Base-by-base conservation (phyloP, 805 yeast species). In the Candida methanosorbosa region DNA sequence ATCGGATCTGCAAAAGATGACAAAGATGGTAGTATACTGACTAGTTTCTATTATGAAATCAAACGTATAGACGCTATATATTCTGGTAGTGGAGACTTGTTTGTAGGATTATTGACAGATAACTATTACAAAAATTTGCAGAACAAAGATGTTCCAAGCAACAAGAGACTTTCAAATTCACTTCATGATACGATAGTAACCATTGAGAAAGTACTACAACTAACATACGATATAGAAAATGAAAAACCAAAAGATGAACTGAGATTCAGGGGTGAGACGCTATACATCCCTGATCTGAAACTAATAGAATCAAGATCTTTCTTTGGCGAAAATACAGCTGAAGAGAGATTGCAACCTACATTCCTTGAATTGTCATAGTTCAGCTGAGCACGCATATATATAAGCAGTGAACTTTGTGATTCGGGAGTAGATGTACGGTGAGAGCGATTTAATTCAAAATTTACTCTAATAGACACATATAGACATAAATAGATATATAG, bases 1-100 rank as follows among this genome's bases (percentile, higher is more conserved):
- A 61, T 70, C 9, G 78, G 79, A 16, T 52, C 62, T 11, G 30
- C 19, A 11, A 11, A 14, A 12, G n/a, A n/a, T n/a, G n/a, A n/a
- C n/a, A n/a, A n/a, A n/a, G n/a, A n/a, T n/a, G n/a, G n/a, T n/a
- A n/a, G n/a, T n/a, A n/a, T n/a, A n/a, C n/a, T n/a, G n/a, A n/a
- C n/a, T 19, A 4, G 22, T 34, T 15, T 17, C 18, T 12, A 33
- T 11, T 14, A 7, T 8, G 18, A 29, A 20, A 14, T 8, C 32
- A 26, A 29, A 3, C 18, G 30, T 5, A 70, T 81, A 11, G 58
- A 69, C 16, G 84, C 86, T 9, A 58, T 64, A 2, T 81, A 81
- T 50, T 77, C 75, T 27, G 92, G 92, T 1, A 71, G 83, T 38
- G 92, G 92, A 2, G 92, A 82, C 50, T 55, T 82, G 14, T 79